Percentiles rank a stretch among this genome's conserved stretches.
Conservation (phyloP, 768 basidiomycete genomes). For the Leccinum boreale region DNA sequence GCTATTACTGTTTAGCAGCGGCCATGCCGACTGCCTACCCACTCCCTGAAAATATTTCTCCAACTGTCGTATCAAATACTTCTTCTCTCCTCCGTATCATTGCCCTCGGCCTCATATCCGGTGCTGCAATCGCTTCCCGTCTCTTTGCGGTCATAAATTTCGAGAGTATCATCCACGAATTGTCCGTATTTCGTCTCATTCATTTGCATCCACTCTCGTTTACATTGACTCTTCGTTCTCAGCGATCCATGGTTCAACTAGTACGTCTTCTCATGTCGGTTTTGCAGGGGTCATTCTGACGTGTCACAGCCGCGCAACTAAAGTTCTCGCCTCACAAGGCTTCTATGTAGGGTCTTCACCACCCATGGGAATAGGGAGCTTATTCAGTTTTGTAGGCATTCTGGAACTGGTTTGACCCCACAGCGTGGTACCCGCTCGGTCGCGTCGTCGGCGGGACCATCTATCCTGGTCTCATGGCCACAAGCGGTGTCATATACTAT, state of each 20-base stretch:
- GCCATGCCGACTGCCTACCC: constrained; percentile 74
- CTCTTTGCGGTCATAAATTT: constrained; percentile 97
- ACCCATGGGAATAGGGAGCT: neutral
- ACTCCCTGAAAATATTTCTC: constrained; percentile 66
- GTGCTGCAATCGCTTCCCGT: constrained; percentile 91
- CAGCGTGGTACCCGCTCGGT: constrained; percentile 98
- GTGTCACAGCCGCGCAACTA: constrained; percentile 78
- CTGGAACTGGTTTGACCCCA: constrained; percentile 99
- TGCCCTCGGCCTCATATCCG: constrained; percentile 87
- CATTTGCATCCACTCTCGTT: neutral
- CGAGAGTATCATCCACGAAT: constrained; percentile 99
- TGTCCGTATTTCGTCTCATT: constrained; percentile 52
- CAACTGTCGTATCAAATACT: constrained; percentile 78
- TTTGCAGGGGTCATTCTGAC: neutral
- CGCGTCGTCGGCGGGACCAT: constrained; percentile 98
- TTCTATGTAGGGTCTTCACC: constrained; percentile 73
- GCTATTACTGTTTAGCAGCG: constrained; percentile 23
- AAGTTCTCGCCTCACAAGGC: constrained; percentile 84
- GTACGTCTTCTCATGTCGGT: constrained; percentile 46
- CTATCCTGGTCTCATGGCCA: constrained; percentile 98
- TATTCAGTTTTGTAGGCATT: constrained; percentile 67
- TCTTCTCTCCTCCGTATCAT: constrained; percentile 87
- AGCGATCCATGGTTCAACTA: constrained; percentile 99
- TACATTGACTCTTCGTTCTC: neutral
- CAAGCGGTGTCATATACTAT: constrained; percentile 96